phyloP scores from a whole-genome alignment of 2,329 filamentous ascomycete species.

The Fusarium sp. region DNA sequence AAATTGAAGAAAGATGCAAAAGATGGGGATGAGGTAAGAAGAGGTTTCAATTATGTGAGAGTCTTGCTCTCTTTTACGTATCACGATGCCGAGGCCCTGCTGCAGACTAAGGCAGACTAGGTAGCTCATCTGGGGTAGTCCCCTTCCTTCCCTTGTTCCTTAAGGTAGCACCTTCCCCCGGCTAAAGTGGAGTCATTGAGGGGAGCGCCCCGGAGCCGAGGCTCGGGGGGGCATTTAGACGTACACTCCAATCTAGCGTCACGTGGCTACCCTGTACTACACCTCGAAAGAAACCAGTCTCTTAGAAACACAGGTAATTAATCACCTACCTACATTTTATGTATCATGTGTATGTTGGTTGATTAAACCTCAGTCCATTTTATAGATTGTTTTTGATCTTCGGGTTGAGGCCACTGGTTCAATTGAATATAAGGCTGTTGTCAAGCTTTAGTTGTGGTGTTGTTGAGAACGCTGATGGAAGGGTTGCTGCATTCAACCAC shows the following conservation, averaged over 20 bases:
- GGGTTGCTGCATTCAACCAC: too few species aligned
- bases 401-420: too few species aligned
- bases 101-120: not conserved
- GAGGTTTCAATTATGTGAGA: constrained; percentile 1
- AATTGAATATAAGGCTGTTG: too few species aligned
- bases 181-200: constrained; percentile 33
- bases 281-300: not conserved
- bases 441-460: too few species aligned
- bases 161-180: constrained; percentile 19
- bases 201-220: constrained; percentile 38
- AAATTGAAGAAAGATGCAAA: not conserved
- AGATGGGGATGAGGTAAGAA: not conserved
- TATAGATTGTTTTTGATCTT: too few species aligned
- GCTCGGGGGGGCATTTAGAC: constrained; percentile 18
- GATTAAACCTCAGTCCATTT: too few species aligned
- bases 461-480: too few species aligned
- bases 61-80: constrained; percentile 2
- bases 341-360: too few species aligned
- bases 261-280: constrained; percentile 6
- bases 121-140: constrained; percentile 12
- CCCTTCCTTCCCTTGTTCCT: constrained; percentile 6
- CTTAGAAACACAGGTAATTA: not conserved
- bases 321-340: not conserved
- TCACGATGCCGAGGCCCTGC: constrained; percentile 25
- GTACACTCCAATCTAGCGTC: constrained; percentile 4